Base-by-base conservation (phyloP, 2,329 filamentous ascomycete species). In the Colletotrichum sp. region DNA sequence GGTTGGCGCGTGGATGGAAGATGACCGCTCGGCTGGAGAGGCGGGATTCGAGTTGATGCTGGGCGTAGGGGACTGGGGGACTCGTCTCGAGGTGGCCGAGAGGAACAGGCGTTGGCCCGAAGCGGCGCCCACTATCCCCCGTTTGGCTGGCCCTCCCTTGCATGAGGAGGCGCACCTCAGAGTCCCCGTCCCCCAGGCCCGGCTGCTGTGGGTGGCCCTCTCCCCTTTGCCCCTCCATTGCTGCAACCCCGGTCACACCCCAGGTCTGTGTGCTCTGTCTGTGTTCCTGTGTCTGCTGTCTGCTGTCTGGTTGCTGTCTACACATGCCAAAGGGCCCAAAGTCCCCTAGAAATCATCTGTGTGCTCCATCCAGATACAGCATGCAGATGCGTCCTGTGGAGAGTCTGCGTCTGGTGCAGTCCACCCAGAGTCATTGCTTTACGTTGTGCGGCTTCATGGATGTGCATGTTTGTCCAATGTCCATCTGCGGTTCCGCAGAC, bases 31-130 rank as follows among this genome's bases (percentile, higher is more conserved):
- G 59, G 59, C 44, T 71, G 59, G 68, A 64, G 8, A 69, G 18
- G 36, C 67, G 67, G 67, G 36, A 68, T 57, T 68, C 44, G 15
- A 8, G 16, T 28, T 2, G n/a, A 21, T 18, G 55, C 36, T 55
- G 24, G 57, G 57, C 36, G 26, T 69, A 69, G 32, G 39, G 39
- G 39, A 18, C 24, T 13, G 49, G 65, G 64, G 64, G 55, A 60
- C 67, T 71, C 72, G 72, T 65, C 67, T 74, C 59, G 71, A 74
- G 72, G 60, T 64, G 67, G 34, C 59, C 66, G 65, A 70, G 66
- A 52, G 60, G 34, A 67, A 72, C 60, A 66, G 30, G 72, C 72
- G 68, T 72, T 75, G 68, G 72, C 72, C 72, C 72, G 69, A 72
- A 67, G 63, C 44, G 63, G 69, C 63, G 15, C 34, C 60, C 39